Base-by-base conservation (phyloP, 2,329 filamentous ascomycete genomes). In the Zalaria obscura region DNA sequence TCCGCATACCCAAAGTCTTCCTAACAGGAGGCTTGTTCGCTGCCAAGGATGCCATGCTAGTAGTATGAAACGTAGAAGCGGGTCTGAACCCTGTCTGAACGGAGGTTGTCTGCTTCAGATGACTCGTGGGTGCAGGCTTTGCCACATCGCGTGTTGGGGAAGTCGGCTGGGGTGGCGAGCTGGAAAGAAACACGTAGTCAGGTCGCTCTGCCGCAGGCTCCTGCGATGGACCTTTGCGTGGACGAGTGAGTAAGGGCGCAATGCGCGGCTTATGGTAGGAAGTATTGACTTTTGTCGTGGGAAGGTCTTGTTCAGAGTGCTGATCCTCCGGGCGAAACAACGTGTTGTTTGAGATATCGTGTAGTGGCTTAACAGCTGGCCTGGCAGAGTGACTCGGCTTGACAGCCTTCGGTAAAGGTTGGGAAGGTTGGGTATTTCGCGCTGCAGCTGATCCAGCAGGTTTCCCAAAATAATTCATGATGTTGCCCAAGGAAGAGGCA, bases 391-490 rank as follows among this genome's bases (percentile, higher is more conserved):
- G 18, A 18, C 18, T 18, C 18, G 18, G 18, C 18, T 18, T 18
- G 18, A 18, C 18, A 18, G 18, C 18, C 18, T 18, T 18, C 18
- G 18, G 18, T 18, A 18, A 18, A 18, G 18, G 18, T 18, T 18
- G 18, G 18, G 18, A 18, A 18, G 18, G 18, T 18, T 18, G 18
- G 18, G 18, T 18, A 18, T 18, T 18, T 18, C 18, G 18, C 18
- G 18, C 18, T 18, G 18, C 18, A 18, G 18, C 18, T 18, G 18
- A 18, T 18, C 18, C 18, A 18, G 18, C 18, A 18, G 18, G 18
- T 18, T 56, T 57, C 10, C 56, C 56, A 48, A 75, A 75, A 55
- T 75, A 76, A 43, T 55, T 66, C 3, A 67, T 65, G 36, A 77
- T 70, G 38, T 57, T 68, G 26, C 67, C 68, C 52, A 72, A 1